Evolutionary conservation across 768 basidiomycete species (phyloP), one percentile per base, ranked within the genome.

Genomic region (Mycena polygramma): DNA sequence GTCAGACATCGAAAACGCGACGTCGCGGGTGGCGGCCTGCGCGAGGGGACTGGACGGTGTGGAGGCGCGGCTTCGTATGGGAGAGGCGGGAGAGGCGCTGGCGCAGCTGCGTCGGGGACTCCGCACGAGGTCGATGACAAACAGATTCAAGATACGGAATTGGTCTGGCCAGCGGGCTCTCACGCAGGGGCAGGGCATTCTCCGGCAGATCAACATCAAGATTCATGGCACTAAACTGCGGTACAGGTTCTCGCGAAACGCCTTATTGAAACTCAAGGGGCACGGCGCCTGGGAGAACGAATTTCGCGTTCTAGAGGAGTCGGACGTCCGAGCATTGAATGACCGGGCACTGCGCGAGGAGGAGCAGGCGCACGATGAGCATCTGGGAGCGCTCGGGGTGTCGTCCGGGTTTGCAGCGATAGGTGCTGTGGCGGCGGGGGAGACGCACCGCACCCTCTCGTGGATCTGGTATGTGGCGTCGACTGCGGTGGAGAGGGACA

Each of bases 191-290:
- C 58, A 60, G 17, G 58, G 48, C n/a, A 52, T 62, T 10, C 39
- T 49, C 48, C 48, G 61, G 19, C 49, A 62, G 14, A 24, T 62
- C 13, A 52, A 62, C 8, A 49, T 62, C 35, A 10, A 17, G 30
- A 62, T 62, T 22, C 61, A 52, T 15, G 22, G 2, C 2, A 35
- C 61, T n/a, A 63, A 39, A 13, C 61, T 63, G 19, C 61, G 61
- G 6, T 63, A 63, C 35, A 9, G 24, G n/a, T 52, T 52, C n/a
- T 30, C 49, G 13, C 5, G 48, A 3, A 35, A 63, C 7, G 61
- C 61, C 2, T 10, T 63, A 15, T 35, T 63, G 1, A 51, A 26
- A 17, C 48, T 63, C 11, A 37, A 19, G 46, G 49, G 49, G 2
- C 61, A 63, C 22, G 36, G 61, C 1, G n/a, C 22, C 7, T 63